Conservation (phyloP, 441 rosid species). For the Omphalea diandra region DNA sequence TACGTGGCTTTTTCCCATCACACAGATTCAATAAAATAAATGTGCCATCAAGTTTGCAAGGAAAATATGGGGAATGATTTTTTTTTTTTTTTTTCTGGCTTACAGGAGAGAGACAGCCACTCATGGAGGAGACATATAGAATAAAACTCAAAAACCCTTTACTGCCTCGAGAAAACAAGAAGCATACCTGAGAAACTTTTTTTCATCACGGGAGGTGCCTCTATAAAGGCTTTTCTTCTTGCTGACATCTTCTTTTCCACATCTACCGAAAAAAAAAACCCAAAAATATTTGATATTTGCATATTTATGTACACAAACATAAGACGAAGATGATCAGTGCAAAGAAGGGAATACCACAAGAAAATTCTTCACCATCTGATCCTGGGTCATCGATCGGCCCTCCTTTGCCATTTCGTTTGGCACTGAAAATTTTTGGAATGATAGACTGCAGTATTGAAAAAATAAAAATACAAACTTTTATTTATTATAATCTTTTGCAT, state of each 20-base stretch:
- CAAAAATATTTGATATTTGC: not conserved
- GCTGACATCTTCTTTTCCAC: constrained; percentile 39
- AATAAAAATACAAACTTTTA: too few species aligned
- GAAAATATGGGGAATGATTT: constrained; percentile 30
- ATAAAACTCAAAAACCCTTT: too few species aligned
- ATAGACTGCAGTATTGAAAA: constrained; percentile 46
- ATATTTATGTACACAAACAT: not conserved
- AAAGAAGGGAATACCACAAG: constrained; percentile 26
- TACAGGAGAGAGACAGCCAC: too few species aligned
- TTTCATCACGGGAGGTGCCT: constrained; percentile 37
- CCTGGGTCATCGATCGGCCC: constrained; percentile 36
- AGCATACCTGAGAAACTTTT: constrained; percentile 54
- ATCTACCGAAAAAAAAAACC: constrained; percentile 35
- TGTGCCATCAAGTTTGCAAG: not conserved
- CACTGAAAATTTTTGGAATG: constrained; percentile 68
- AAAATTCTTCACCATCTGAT: constrained; percentile 32
- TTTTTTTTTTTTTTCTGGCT: too few species aligned
- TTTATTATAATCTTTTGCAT: too few species aligned
- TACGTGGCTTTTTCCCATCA: constrained; percentile 21
- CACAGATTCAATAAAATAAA: not conserved
- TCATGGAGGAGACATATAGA: too few species aligned
- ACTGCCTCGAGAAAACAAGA: too few species aligned
- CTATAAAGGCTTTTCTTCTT: constrained; percentile 35
- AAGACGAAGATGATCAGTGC: not conserved
- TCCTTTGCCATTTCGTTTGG: constrained; percentile 43